phyloP scores from a whole-genome alignment of 371 early-diverging fungal genomes.

The Rhizomucor pusillus region DNA sequence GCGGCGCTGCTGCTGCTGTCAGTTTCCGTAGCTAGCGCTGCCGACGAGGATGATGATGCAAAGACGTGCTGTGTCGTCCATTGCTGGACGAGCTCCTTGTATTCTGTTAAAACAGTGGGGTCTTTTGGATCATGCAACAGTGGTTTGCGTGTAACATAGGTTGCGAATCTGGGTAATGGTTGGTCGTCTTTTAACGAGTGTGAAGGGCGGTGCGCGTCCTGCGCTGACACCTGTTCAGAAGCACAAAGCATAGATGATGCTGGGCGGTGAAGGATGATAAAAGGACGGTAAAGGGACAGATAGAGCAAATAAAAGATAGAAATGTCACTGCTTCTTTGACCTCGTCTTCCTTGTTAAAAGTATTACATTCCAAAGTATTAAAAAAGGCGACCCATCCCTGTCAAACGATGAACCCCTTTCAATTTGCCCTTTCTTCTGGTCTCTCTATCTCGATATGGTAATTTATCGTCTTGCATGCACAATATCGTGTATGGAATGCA shows the following conservation, averaged over 20 bases:
- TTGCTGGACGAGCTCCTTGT: slow-evolving; percentile 26
- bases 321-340: too few species aligned
- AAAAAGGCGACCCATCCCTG: too few species aligned
- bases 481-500: too few species aligned
- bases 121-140: slow-evolving; percentile 13
- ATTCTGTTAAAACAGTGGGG: slow-evolving; percentile 28
- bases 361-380: too few species aligned
- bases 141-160: slow-evolving; percentile 1
- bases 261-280: too few species aligned
- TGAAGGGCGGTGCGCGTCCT: slow-evolving; percentile 7
- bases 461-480: too few species aligned
- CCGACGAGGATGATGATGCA: slow-evolving; percentile 9
- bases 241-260: slow-evolving; percentile 11
- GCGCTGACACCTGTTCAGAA: slow-evolving; percentile 11
- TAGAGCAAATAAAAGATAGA: too few species aligned
- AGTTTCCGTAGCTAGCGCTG: neutral
- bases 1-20: neutral
- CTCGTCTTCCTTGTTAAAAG: too few species aligned
- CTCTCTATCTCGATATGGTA: too few species aligned
- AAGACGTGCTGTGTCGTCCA: slow-evolving; percentile 32
- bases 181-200: slow-evolving; percentile 1
- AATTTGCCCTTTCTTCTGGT: too few species aligned
- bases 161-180: neutral
- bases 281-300: too few species aligned
- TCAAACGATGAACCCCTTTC: too few species aligned